Percentiles rank a stretch among this genome's conserved stretches.
Conservation (phyloP, 495 filamentous ascomycete genomes). For the Aspergillus saccharolyticus region DNA sequence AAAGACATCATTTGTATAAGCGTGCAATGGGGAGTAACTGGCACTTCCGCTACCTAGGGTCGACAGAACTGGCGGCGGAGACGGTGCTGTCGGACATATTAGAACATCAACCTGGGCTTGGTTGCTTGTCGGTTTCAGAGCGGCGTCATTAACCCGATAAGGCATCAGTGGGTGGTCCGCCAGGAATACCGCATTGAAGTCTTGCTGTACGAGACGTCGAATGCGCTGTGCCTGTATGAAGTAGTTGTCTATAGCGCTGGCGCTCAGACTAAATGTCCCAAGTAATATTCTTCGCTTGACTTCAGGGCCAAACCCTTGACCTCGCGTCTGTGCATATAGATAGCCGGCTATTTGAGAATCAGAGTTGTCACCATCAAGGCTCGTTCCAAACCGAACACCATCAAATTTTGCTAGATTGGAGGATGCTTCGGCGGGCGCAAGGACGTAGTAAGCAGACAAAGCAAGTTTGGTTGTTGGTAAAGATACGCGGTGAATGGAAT, state of each 20-base stretch:
- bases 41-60: conserved; percentile 38
- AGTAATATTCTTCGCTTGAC: conserved; percentile 82
- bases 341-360: conserved; percentile 40
- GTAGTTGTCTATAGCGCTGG: conserved; percentile 90
- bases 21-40: conserved; percentile 39
- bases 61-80: conserved; percentile 61
- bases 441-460: conserved; percentile 87
- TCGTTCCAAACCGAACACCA: conserved; percentile 79
- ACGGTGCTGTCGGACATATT: conserved; percentile 82
- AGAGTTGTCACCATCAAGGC: conserved; percentile 30
- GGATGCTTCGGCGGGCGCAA: conserved; percentile 91
- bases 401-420: conserved; percentile 99
- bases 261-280: conserved; percentile 85
- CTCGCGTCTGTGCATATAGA: conserved; percentile 72
- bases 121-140: conserved; percentile 31
- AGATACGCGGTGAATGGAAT: conserved; percentile 68
- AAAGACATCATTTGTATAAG: conserved; percentile 90
- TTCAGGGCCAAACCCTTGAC: conserved; percentile 71
- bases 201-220: conserved; percentile 72
- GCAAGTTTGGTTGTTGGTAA: conserved; percentile 80
- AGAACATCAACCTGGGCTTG: conserved; percentile 70
- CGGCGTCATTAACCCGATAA: conserved; percentile 27
- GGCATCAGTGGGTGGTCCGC: conserved; percentile 57
- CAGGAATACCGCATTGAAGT: conserved; percentile 77
- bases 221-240: conserved; percentile 91